Conservation (phyloP, 805 yeast genomes). For the Torulaspora gathmanii region DNA sequence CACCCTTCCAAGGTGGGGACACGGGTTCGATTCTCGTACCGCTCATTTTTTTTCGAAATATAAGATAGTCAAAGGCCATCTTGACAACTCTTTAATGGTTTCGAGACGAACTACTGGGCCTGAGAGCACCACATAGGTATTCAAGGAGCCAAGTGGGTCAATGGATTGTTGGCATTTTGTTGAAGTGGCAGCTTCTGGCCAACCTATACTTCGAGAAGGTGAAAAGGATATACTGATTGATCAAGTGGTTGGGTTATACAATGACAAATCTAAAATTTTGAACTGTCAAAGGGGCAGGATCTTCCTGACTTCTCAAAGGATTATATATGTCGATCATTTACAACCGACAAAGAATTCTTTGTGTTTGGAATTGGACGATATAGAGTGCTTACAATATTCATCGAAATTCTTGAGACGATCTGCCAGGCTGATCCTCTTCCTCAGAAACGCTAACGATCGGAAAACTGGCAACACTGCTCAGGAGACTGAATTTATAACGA, state of each 20-base stretch:
- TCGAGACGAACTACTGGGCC: background rate
- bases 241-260: constrained; percentile 67
- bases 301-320: constrained; percentile 67
- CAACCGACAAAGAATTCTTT: constrained; percentile 43
- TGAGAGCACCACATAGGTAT: background rate
- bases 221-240: constrained; percentile 54
- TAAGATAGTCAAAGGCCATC: background rate
- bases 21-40: constrained; percentile 81
- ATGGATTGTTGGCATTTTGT: constrained; percentile 37
- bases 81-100: background rate
- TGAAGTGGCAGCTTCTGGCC: constrained; percentile 38
- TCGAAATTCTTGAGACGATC: constrained; percentile 68
- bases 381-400: constrained; percentile 40
- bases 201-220: constrained; percentile 38
- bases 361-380: constrained; percentile 42
- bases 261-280: constrained; percentile 60
- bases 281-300: constrained; percentile 70
- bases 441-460: constrained; percentile 23
- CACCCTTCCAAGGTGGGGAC: constrained; percentile 93
- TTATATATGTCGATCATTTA: constrained; percentile 64
- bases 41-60: constrained; percentile 23
- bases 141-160: background rate
- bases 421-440: constrained; percentile 59
- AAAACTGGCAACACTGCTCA: constrained; percentile 1
- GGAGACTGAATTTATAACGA: constrained; percentile 1